Base-by-base conservation (phyloP, 805 yeast genomes). In the Metschnikowia continentalis region DNA sequence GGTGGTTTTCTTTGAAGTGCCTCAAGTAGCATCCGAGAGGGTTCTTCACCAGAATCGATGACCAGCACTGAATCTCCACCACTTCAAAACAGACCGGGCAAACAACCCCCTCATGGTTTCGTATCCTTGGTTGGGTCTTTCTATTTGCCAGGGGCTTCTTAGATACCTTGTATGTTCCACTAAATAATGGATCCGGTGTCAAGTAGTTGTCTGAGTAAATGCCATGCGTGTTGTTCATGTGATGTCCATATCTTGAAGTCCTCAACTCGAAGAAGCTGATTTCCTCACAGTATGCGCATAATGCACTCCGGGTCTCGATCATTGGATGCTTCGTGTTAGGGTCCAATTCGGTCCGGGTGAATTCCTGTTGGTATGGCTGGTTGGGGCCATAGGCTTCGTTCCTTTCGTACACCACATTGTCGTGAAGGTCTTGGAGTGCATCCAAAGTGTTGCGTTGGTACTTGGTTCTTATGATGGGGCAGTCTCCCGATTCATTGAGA, bases 201-300 rank as follows among this genome's bases (percentile, higher is more conserved):
- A 69, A 45, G 50, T 57, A 67, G 44, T 62, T 57, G 45, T 63
- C 61, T 5, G 70, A 57, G 32, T 56, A 63, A 20, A 71, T 58
- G 1, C 75, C 76, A 53, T 71, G 75, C 20, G 57, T 55, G 38
- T 60, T 63, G 20, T 69, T 63, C 51, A 71, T 56, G 54, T 71
- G 76, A 46, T 68, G 72, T 0, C 69, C 62, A 48, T 70, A 71
- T 26, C 65, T 58, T 3, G 72, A 66, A 17, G 62, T 66, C 51
- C 68, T 69, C 42, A 67, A 59, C 45, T 65, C 65, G 48, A 55
- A 64, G 53, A 71, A 71, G 37, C 47, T 47, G 5, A 64, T 15
- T 1, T 62, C 65, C 14, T 58, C 57, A 51, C 76, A 71, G 47
- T 61, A 71, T 2, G 73, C 67, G 58, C 76, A 71, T 19, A 71